Evolutionary conservation across 805 yeast genomes (phyloP), one percentile per base, ranked within the genome.

Genomic region (Wilhelminamyces savonicus): DNA sequence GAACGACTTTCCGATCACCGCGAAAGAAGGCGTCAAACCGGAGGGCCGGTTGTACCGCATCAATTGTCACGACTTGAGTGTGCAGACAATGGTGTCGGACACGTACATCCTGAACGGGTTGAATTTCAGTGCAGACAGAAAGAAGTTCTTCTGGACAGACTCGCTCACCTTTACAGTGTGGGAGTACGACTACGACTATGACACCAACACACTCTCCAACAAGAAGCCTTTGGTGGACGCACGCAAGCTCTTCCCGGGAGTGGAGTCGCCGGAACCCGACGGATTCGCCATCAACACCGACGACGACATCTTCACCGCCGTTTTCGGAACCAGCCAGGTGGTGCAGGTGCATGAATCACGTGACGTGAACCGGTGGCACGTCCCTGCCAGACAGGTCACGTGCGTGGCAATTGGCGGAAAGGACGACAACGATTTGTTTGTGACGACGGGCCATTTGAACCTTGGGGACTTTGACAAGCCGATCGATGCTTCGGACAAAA

Each of bases 21-120:
- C 28, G 11, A 35, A 35, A 11, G 65, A 60, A 11, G 47, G 54
- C 16, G 46, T 52, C 11, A 31, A 50, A n/a, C 56, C 61, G 1
- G 72, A 71, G 31, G 96, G 95, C 1, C 64, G 36, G 16, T 43
- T 64, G 26, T 62, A 52, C 43, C 43, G 66, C 11, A 46, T 64
- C 21, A 44, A 57, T 28, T 46, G 54, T 26, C 42, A 53, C 18
- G 58, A 54, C 29, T 47, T 62, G 23, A 35, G 54, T 16, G 37
- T 59, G 12, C 52, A 52, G 21, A 35, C 43, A 10, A 59, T 63
- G 64, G 33, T 53, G 12, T 40, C 40, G 54, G 74, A 35, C 8
- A 27, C 39, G 9, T 26, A 52, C 11, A 78, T 81, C 29, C 77
- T 95, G 12, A 87, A 87, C 50, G 94, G 95, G 7, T 50, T 65